A percentile compares a stretch with the other conserved stretches of the same genome.
These are phyloP conservation scores for Leishmania lainsoni DNA, from an alignment of 208 protist species.

Conservation along the genomic window DNA sequence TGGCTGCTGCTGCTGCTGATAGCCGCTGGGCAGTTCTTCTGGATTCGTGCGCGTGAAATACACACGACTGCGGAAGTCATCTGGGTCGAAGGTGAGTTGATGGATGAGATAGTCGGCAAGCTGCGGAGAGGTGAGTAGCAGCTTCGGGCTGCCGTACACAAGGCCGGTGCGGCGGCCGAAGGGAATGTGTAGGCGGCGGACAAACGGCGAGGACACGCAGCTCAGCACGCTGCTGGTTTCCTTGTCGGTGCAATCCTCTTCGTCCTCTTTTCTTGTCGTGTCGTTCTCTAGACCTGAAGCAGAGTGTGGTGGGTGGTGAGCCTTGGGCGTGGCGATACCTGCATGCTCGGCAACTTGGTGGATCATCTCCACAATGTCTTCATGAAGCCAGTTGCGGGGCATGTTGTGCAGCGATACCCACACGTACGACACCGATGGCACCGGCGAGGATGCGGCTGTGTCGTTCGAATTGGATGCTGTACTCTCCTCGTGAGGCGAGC, in stretches of 20 bases:
- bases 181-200: slow-evolving; percentile 64
- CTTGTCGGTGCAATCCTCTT: slow-evolving; percentile 23
- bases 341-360: slow-evolving; percentile 71
- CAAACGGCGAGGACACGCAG: slow-evolving; percentile 57
- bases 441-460: background rate
- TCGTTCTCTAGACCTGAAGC: background rate
- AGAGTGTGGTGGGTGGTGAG: background rate
- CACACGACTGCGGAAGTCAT: slow-evolving; percentile 82
- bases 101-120: slow-evolving; percentile 62
- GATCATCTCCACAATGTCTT: slow-evolving; percentile 85
- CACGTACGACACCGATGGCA: slow-evolving; percentile 2
- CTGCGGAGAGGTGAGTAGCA: slow-evolving; percentile 57
- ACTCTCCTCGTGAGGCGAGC: background rate
- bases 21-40: slow-evolving; percentile 6
- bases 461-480: background rate
- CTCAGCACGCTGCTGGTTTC: slow-evolving; percentile 33
- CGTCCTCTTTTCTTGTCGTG: slow-evolving; percentile 12
- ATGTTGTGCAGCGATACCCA: slow-evolving; percentile 74
- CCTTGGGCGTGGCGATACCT: slow-evolving; percentile 44
- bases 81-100: slow-evolving; percentile 55
- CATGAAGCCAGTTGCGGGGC: slow-evolving; percentile 81
- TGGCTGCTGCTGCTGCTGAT: slow-evolving; percentile 15
- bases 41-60: slow-evolving; percentile 56
- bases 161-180: slow-evolving; percentile 88
- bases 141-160: slow-evolving; percentile 64